Evolutionary conservation across 257 asterid genomes (phyloP).

Genomic region (Solanum pennellii): DNA sequence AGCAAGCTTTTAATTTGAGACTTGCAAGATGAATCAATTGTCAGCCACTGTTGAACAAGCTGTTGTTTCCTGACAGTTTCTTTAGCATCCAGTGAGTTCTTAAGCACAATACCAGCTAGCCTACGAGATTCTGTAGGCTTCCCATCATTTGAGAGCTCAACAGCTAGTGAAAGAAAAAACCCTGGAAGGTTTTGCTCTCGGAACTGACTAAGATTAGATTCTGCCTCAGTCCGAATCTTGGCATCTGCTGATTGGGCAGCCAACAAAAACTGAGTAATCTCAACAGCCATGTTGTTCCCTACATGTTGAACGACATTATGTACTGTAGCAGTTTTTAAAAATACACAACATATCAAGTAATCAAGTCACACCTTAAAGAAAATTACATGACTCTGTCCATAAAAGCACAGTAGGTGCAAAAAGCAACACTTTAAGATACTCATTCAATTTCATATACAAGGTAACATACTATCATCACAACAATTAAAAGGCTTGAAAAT

Average conservation of each 20-base stretch:
- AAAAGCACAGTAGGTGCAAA: background rate
- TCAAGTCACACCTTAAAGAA: background rate
- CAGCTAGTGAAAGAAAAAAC: conserved; percentile 55
- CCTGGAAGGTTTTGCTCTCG: conserved; percentile 66
- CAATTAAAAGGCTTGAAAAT: background rate
- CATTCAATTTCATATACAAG: background rate
- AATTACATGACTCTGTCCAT: background rate
- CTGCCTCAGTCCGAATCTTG: conserved; percentile 67
- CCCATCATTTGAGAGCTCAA: conserved; percentile 58
- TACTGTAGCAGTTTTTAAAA: background rate
- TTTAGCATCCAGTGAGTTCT: conserved; percentile 80
- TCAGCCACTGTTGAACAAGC: conserved; percentile 62
- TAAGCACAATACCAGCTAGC: conserved; percentile 78
- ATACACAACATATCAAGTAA: background rate
- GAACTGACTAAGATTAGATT: conserved; percentile 46
- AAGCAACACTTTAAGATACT: background rate
- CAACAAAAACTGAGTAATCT: conserved; percentile 69
- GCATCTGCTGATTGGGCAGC: conserved; percentile 89
- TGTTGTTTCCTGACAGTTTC: conserved; percentile 45
- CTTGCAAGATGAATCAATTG: conserved; percentile 41
- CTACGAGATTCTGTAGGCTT: conserved; percentile 71
- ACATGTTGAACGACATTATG: background rate
- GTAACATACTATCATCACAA: background rate
- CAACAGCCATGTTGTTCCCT: conserved; percentile 68
- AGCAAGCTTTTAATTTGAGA: conserved; percentile 58